Conservation (phyloP, 179 eudicot species). For the Camellia oleifera region DNA sequence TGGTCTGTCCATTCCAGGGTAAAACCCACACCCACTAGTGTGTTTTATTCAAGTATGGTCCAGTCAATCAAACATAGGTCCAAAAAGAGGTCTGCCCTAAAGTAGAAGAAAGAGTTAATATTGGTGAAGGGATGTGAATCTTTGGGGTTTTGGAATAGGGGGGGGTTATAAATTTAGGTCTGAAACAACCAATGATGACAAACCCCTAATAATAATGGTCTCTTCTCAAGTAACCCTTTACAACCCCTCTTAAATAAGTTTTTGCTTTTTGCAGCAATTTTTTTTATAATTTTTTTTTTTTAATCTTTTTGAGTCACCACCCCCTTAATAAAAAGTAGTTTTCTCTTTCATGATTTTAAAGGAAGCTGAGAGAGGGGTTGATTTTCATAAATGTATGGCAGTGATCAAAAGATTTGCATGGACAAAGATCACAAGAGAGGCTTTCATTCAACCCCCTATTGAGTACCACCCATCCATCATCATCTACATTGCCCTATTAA, state of each 20-base stretch:
- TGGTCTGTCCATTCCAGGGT: conserved; percentile 10
- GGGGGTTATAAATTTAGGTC: conserved; percentile 16
- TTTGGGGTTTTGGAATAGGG: neutral
- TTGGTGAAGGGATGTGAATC: conserved; percentile 14
- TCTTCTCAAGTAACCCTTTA: conserved; percentile 1
- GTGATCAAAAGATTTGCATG: conserved; percentile 42
- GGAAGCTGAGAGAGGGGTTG: conserved; percentile 12
- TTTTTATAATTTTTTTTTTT: too few species aligned
- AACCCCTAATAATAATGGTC: conserved; percentile 16
- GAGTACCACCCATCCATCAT: conserved; percentile 29
- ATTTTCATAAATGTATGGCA: conserved; percentile 28
- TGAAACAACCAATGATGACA: conserved; percentile 30
- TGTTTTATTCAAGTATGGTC: conserved; percentile 13
- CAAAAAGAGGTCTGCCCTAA: conserved; percentile 23
- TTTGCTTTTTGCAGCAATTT: conserved; percentile 22
- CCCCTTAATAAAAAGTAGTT: neutral
- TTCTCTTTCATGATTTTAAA: conserved; percentile 20
- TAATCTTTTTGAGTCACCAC: conserved; percentile 10
- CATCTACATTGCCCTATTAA: conserved; percentile 24
- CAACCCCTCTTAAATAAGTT: conserved; percentile 18
- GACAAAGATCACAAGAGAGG: conserved; percentile 13
- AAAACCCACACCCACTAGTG: neutral
- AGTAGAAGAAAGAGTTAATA: conserved; percentile 19
- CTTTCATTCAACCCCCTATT: conserved; percentile 34
- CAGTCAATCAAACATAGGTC: conserved; percentile 18